Evolutionary conservation across 2,329 filamentous ascomycete genomes (phyloP).

Genomic region (Fusarium sp.): DNA sequence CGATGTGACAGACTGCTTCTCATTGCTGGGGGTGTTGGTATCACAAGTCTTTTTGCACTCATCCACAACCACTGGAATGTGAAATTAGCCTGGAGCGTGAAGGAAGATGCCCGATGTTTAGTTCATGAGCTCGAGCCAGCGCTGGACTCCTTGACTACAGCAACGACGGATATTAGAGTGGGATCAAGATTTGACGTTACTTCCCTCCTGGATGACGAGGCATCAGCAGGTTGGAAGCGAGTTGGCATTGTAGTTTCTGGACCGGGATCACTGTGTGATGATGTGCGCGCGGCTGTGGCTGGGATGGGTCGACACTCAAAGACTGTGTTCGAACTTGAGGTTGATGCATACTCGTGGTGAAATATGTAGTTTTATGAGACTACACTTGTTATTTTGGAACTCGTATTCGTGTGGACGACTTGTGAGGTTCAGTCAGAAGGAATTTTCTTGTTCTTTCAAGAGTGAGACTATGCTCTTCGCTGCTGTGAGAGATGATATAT

Average conservation of each 20-base stretch:
- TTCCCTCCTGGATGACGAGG: not conserved
- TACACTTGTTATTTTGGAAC: too few species aligned
- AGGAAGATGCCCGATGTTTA: constrained; percentile 9
- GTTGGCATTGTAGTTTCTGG: constrained; percentile 20
- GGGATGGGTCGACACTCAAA: constrained; percentile 12
- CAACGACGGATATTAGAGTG: constrained; percentile 5
- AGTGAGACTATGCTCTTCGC: too few species aligned
- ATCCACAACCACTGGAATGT: constrained; percentile 25
- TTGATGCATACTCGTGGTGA: constrained; percentile 30
- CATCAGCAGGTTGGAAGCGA: constrained; percentile 15
- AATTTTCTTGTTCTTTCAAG: too few species aligned
- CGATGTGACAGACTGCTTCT: constrained; percentile 23
- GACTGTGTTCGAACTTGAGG: constrained; percentile 22
- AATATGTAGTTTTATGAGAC: too few species aligned
- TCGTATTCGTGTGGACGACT: too few species aligned
- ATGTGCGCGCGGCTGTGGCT: constrained; percentile 11
- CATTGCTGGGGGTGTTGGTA: constrained; percentile 17
- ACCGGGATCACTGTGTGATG: constrained; percentile 19
- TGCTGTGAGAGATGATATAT: too few species aligned
- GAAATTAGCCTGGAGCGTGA: constrained; percentile 12
- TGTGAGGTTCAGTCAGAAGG: too few species aligned
- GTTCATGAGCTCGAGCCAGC: constrained; percentile 21
- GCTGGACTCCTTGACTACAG: constrained; percentile 3
- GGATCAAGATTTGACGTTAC: constrained; percentile 12
- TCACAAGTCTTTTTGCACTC: constrained; percentile 6